These are phyloP conservation scores for Hanseniaspora lindneri DNA, from an alignment of 805 yeast species.

Conservation along the genomic window DNA sequence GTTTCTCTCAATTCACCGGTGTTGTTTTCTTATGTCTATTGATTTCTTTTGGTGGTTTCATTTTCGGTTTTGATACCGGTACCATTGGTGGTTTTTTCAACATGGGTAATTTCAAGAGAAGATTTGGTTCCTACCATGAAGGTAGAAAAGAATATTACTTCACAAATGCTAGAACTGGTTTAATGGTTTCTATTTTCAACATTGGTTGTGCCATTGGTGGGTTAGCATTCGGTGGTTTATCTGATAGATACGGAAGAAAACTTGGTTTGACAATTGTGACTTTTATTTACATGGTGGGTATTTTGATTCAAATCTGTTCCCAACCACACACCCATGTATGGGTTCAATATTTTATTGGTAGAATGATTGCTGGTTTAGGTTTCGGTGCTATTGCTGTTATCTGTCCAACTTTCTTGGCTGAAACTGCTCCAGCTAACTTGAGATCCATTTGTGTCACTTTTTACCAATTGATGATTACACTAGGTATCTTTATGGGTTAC, in stretches of 20 bases:
- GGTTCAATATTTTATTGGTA: slow-evolving; percentile 55
- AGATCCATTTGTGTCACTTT: slow-evolving; percentile 54
- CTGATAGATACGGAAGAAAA: slow-evolving; percentile 52
- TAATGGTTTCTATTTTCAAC: slow-evolving; percentile 47
- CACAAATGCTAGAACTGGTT: slow-evolving; percentile 40
- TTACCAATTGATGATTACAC: slow-evolving; percentile 50
- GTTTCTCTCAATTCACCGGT: slow-evolving; percentile 20
- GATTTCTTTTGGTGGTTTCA: slow-evolving; percentile 59
- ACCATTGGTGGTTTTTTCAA: slow-evolving; percentile 61
- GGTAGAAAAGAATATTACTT: slow-evolving; percentile 33
- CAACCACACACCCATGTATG: slow-evolving; percentile 30
- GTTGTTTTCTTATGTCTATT: slow-evolving; percentile 24
- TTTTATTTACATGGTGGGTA: slow-evolving; percentile 49
- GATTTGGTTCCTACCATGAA: slow-evolving; percentile 39
- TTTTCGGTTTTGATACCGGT: slow-evolving; percentile 71
- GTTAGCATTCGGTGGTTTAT: slow-evolving; percentile 41
- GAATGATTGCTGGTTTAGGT: slow-evolving; percentile 60
- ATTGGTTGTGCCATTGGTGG: slow-evolving; percentile 66
- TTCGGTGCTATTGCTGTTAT: slow-evolving; percentile 66
- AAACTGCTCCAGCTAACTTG: slow-evolving; percentile 45
- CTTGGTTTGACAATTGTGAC: slow-evolving; percentile 42
- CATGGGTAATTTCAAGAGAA: slow-evolving; percentile 42
- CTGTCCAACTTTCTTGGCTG: slow-evolving; percentile 56
- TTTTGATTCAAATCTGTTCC: slow-evolving; percentile 48
- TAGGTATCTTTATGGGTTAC: slow-evolving; percentile 59